Conservation (phyloP, 2,329 filamentous ascomycete genomes). For the Hirsutella thompsonii region DNA sequence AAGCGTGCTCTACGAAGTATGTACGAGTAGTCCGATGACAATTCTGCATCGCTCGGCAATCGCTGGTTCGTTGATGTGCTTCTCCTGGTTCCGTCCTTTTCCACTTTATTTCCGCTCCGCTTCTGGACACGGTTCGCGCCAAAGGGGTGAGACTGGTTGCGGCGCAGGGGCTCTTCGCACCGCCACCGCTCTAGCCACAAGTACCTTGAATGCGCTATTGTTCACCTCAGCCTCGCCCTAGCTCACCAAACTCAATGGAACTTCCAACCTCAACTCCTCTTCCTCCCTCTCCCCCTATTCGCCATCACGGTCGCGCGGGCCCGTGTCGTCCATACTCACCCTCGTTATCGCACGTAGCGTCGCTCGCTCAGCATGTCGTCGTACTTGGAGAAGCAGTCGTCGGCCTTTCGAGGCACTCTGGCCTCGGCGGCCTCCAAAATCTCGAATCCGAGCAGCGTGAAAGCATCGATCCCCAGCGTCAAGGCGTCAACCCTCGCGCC, state of each 20-base stretch:
- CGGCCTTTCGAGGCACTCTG: constrained; percentile 47
- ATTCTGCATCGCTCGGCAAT: too few species aligned
- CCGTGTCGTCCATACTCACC: neutral
- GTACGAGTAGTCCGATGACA: neutral
- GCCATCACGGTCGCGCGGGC: neutral
- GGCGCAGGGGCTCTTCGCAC: too few species aligned
- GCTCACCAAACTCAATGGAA: neutral
- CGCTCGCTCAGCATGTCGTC: constrained; percentile 36
- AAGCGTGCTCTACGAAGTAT: neutral
- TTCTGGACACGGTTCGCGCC: too few species aligned
- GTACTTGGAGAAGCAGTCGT: constrained; percentile 53
- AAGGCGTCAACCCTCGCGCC: constrained; percentile 34
- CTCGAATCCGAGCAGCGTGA: constrained; percentile 30
- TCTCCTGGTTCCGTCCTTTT: too few species aligned
- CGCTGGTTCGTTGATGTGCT: too few species aligned
- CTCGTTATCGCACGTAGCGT: neutral
- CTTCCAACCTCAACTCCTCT: neutral
- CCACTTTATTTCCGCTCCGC: too few species aligned
- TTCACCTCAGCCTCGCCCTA: too few species aligned
- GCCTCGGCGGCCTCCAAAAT: constrained; percentile 52
- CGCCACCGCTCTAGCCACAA: neutral
- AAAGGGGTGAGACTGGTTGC: too few species aligned
- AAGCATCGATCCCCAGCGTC: constrained; percentile 1
- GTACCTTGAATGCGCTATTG: too few species aligned
- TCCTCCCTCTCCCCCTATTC: neutral